Evolutionary conservation across 2,329 filamentous ascomycete species (phyloP).

Genomic region (Exophiala spinifera): DNA sequence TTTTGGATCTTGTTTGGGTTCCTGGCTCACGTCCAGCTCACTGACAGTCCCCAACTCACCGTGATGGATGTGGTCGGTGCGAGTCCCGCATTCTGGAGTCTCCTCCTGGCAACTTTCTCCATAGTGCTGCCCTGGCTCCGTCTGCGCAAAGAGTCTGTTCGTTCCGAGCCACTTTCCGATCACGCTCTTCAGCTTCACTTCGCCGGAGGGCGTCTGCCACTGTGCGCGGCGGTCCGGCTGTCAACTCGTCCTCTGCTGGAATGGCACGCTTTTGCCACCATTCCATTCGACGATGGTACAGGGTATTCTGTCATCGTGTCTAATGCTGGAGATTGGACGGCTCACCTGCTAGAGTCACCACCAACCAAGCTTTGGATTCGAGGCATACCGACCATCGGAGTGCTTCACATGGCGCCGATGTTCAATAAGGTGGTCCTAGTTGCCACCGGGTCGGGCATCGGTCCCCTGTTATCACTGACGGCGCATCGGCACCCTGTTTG

Average conservation of each 20-base stretch:
- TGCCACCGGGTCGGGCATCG: conserved; percentile 71
- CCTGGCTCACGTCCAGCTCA: conserved; percentile 40
- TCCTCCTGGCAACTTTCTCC: conserved; percentile 61
- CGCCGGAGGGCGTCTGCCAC: conserved; percentile 58
- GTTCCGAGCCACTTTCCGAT: conserved; percentile 63
- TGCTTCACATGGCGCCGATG: conserved; percentile 64
- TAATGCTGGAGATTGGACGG: conserved; percentile 73
- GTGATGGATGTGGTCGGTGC: conserved; percentile 33
- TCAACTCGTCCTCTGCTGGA: conserved; percentile 63
- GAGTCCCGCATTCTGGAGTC: conserved; percentile 64
- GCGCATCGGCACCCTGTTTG: conserved; percentile 44
- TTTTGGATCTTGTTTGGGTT: conserved; percentile 65
- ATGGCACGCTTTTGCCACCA: conserved; percentile 74
- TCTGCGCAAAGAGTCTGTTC: conserved; percentile 65
- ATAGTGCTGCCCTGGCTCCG: conserved; percentile 71
- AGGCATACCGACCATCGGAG: conserved; percentile 64
- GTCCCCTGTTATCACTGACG: conserved; percentile 63
- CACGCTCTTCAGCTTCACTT: conserved; percentile 73
- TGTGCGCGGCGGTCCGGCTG: conserved; percentile 58
- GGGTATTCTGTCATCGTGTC: conserved; percentile 69
- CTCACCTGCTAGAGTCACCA: conserved; percentile 58
- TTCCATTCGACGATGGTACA: conserved; percentile 56
- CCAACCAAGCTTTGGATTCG: conserved; percentile 65
- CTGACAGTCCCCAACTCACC: conserved; percentile 20
- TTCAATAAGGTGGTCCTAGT: conserved; percentile 66